Conservation (phyloP, 2,329 filamentous ascomycete genomes). For the Sporothrix pallida region DNA sequence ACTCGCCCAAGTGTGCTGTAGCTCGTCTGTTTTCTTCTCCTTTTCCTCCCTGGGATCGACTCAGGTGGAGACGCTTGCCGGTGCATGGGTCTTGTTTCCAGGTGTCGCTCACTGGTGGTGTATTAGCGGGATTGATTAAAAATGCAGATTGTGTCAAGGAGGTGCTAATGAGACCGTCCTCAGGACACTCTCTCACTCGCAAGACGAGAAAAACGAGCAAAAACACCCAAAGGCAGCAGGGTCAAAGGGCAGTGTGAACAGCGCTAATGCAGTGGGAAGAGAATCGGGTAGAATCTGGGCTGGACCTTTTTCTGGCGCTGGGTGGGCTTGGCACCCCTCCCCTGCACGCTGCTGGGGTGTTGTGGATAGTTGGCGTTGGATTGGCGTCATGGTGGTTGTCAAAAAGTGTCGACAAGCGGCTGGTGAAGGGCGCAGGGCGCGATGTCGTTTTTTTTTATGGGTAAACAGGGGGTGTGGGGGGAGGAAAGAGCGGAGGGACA, state of each 20-base stretch:
- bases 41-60: not conserved
- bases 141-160: not conserved
- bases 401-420: conserved; percentile 17
- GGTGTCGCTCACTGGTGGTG: not conserved
- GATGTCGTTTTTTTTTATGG: conserved; percentile 20
- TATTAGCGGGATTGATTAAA: conserved; percentile 18
- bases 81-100: not conserved
- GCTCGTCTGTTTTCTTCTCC: too few species aligned
- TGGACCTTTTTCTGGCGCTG: not conserved
- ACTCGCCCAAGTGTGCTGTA: too few species aligned
- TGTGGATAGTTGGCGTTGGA: not conserved
- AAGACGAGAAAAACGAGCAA: conserved; percentile 3
- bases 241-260: not conserved
- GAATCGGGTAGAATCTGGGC: conserved; percentile 23
- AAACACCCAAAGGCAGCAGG: not conserved
- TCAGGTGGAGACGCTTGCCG: not conserved
- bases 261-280: conserved; percentile 24
- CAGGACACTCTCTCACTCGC: too few species aligned
- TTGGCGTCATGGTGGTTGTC: conserved; percentile 16
- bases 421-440: conserved; percentile 26
- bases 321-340: conserved; percentile 1
- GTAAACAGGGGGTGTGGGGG: conserved; percentile 18
- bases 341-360: not conserved
- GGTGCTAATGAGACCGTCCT: not conserved
- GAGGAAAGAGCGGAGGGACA: not conserved